These are phyloP conservation scores for Earliella scabrosa DNA, from an alignment of 1,284 basidiomycete genomes.

Conservation along the genomic window DNA sequence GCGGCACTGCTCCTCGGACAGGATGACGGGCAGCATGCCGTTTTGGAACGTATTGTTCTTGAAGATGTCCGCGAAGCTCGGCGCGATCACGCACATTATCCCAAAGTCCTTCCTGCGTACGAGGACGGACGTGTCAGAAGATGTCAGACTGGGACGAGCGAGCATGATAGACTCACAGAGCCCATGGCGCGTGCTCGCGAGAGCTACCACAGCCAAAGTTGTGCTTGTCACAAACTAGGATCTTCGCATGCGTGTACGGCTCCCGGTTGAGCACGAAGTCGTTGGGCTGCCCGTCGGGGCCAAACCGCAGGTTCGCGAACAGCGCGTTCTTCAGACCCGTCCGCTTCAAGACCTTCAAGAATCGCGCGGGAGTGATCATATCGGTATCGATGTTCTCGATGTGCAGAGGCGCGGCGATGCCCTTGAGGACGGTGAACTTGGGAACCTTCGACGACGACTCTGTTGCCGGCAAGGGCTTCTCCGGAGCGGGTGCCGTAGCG, in stretches of 20 bases:
- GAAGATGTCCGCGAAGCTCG: constrained; percentile 96
- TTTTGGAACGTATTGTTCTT: constrained; percentile 94
- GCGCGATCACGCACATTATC: constrained; percentile 90
- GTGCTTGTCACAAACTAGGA: constrained; percentile 87
- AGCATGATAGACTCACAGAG: constrained; percentile 64
- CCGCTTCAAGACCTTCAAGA: constrained; percentile 93
- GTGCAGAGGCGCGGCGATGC: constrained; percentile 88
- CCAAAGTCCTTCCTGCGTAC: constrained; percentile 87
- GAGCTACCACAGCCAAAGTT: constrained; percentile 97
- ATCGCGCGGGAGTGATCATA: constrained; percentile 97
- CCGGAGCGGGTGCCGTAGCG: constrained; percentile 33
- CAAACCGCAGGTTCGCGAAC: constrained; percentile 85
- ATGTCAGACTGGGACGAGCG: neutral
- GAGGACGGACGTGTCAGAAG: constrained; percentile 6
- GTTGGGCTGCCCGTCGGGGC: constrained; percentile 78
- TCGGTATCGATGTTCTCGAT: constrained; percentile 96
- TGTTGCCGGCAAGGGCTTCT: constrained; percentile 49
- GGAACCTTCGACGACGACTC: constrained; percentile 66
- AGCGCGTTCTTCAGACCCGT: constrained; percentile 91
- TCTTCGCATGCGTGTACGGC: constrained; percentile 82
- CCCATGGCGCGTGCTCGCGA: constrained; percentile 96
- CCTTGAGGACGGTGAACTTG: constrained; percentile 84
- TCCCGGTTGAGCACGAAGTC: constrained; percentile 90
- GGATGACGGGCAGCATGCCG: constrained; percentile 88
- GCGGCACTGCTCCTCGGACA: constrained; percentile 80